Base-by-base conservation (phyloP, 176 grass and related monocot genomes). In the Lolium rigidum region DNA sequence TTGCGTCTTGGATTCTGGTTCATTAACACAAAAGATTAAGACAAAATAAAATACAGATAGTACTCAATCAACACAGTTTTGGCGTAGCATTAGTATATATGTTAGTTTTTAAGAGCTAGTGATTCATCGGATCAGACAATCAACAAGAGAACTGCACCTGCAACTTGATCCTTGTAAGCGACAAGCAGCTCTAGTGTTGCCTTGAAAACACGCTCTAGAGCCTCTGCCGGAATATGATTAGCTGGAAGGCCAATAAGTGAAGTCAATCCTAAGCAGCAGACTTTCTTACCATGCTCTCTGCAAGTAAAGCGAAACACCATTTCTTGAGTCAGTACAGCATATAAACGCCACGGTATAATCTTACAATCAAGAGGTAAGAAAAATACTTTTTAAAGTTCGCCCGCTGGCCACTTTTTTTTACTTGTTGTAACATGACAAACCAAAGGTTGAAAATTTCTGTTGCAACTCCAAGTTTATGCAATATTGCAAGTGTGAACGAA, bases 261-360 rank as follows among this genome's bases (percentile, higher is more conserved):
- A 77, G 93, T 95, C 60, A 98, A 92, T 73, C 95, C 95, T 86
- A 98, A 90, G 69, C 93, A 92, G 63, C 95, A 98, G 75, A 98
- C 91, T 60, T 98, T 98, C 80, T 98, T 98, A 79, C 91, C 87
- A 86, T 98, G 89, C 83, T 93, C 89, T 82, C 95, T 98, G 87
- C 58, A 84, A 83, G 82, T 67, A 82, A 85, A 90, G 46, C 13
- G 78, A 73, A 87, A 60, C 63, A 52, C 17, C 70, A 71, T 20
- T 77, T 78, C 39, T 2, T 13, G 48, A 84, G 59, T 73, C 22
- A 84, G 68, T 18, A 22, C 48, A 62, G 52, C n/a, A 79, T 14
- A 72, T 37, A 57, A 72, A 43, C 37, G 74, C 28, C 14, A 46
- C 48, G 0, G 14, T 5, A 81, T 59, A 83, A 69, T 52, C 17